These are phyloP conservation scores for Allantophomopsis cytisporea DNA, from an alignment of 2,329 filamentous ascomycete species.

Conservation along the genomic window DNA sequence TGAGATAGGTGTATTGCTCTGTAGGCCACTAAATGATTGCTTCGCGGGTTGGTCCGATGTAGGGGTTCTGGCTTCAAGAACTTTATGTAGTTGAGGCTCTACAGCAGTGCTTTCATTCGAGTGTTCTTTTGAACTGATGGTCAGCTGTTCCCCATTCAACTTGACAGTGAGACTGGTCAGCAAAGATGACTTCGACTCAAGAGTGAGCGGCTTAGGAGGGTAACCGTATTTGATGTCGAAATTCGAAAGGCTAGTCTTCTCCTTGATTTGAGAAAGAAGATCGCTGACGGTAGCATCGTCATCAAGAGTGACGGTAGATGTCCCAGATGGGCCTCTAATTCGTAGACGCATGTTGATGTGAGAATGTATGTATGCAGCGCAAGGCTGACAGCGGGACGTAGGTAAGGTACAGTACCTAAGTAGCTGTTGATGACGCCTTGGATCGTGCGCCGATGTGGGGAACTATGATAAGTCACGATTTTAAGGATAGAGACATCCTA, in stretches of 20 bases:
- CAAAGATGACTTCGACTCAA: conserved; percentile 32
- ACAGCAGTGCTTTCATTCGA: not conserved
- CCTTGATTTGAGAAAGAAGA: conserved; percentile 44
- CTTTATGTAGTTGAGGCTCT: not conserved
- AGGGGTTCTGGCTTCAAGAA: not conserved
- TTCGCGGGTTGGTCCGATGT: not conserved
- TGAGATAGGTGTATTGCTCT: not conserved
- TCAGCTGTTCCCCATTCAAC: conserved; percentile 55
- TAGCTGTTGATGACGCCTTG: too few species aligned
- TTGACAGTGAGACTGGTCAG: conserved; percentile 44
- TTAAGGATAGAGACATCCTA: too few species aligned
- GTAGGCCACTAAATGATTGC: conserved; percentile 1
- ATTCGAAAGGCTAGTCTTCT: conserved; percentile 47
- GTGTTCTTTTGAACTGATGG: conserved; percentile 26
- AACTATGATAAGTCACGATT: too few species aligned
- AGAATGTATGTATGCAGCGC: conserved; percentile 1
- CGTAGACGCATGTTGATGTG: conserved; percentile 51
- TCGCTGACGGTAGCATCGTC: conserved; percentile 53
- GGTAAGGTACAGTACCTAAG: not conserved
- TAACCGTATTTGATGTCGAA: conserved; percentile 79
- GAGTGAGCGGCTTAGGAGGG: conserved; percentile 57
- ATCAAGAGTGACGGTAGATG: conserved; percentile 53
- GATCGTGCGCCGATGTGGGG: too few species aligned
- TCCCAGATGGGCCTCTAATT: conserved; percentile 61
- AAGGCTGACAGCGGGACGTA: not conserved